A percentile compares a stretch with the other conserved stretches of the same genome.
Evolutionary conservation across 2,329 filamentous ascomycete genomes (phyloP).

Genomic region (Tolypocladium capitatum): DNA sequence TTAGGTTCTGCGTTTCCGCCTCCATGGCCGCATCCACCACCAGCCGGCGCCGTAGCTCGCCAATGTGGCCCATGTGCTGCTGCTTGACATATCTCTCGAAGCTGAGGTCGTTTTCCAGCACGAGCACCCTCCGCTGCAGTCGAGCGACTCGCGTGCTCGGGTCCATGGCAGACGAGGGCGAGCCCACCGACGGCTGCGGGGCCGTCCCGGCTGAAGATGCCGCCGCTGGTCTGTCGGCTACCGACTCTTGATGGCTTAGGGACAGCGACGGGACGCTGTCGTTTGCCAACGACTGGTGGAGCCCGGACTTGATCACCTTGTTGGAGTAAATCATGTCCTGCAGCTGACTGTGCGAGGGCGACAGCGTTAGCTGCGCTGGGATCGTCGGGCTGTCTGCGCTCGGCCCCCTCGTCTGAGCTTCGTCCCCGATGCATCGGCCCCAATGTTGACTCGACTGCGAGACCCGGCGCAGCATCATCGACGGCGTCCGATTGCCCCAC

Average conservation of each 20-base stretch:
- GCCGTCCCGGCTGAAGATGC: conserved; percentile 10
- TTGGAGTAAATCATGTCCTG: conserved; percentile 49
- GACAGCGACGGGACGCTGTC: conserved; percentile 44
- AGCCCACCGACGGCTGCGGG: conserved; percentile 13
- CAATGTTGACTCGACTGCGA: conserved; percentile 42
- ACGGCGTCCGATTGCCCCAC: conserved; percentile 23
- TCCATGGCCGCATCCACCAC: conserved; percentile 66
- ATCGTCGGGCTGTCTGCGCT: conserved; percentile 50
- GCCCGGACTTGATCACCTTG: conserved; percentile 40
- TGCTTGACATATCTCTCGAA: conserved; percentile 77
- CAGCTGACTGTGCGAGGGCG: conserved; percentile 39
- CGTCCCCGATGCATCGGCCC: conserved; percentile 31
- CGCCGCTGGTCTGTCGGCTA: conserved; percentile 22
- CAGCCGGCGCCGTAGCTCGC: conserved; percentile 60
- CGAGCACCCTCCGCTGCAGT: conserved; percentile 59
- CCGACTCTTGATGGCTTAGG: conserved; percentile 35
- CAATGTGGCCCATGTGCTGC: conserved; percentile 71
- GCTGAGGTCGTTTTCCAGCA: conserved; percentile 67
- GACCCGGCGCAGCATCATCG: conserved; percentile 21
- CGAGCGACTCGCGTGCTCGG: conserved; percentile 31
- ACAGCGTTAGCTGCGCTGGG: conserved; percentile 33
- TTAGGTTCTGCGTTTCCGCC: conserved; percentile 68
- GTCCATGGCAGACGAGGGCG: conserved; percentile 18
- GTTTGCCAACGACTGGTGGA: conserved; percentile 42
- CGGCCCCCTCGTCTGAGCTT: conserved; percentile 19